Evolutionary conservation across 148 eudicot species (phyloP).

Genomic region (Mesembryanthemum crystallinum): DNA sequence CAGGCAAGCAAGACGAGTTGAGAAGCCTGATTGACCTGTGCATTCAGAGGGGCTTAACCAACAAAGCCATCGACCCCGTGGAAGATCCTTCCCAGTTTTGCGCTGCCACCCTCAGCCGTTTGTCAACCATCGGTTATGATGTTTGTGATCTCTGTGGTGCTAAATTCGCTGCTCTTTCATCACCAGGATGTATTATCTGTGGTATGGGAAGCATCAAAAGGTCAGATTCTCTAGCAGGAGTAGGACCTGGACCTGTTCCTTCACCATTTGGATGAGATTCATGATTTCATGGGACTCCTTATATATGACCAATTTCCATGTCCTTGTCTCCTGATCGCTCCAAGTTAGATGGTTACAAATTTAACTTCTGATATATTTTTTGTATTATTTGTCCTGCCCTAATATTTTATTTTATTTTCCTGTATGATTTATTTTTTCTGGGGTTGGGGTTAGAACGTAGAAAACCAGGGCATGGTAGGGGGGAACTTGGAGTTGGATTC

Average conservation of each 20-base stretch:
- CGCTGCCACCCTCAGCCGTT: constrained; percentile 94
- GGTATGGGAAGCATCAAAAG: constrained; percentile 98
- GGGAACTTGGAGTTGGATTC: no score
- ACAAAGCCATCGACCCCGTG: constrained; percentile 83
- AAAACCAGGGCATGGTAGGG: no score
- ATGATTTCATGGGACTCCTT: neutral
- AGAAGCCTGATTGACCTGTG: constrained; percentile 90
- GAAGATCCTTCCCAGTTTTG: constrained; percentile 99
- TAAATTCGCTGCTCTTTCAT: constrained; percentile 79
- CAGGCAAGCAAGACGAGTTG: constrained; percentile 88
- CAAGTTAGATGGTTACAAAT: no score
- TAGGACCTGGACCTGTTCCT: constrained; percentile 73
- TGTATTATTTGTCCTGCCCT: no score
- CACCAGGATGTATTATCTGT: constrained; percentile 93
- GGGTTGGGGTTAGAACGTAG: no score
- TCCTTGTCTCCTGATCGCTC: no score
- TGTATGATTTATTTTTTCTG: no score
- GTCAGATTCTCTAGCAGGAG: constrained; percentile 81
- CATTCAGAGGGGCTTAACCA: constrained; percentile 76
- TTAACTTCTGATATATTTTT: no score
- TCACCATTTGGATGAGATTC: constrained; percentile 77
- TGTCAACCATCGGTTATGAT: constrained; percentile 94
- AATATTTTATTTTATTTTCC: no score
- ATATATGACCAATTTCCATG: neutral
- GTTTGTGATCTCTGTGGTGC: constrained; percentile 97